A percentile compares a stretch with the other conserved stretches of the same genome.
Conservation (phyloP, 177 flowering plant genomes). For the Vitis hybrid region DNA sequence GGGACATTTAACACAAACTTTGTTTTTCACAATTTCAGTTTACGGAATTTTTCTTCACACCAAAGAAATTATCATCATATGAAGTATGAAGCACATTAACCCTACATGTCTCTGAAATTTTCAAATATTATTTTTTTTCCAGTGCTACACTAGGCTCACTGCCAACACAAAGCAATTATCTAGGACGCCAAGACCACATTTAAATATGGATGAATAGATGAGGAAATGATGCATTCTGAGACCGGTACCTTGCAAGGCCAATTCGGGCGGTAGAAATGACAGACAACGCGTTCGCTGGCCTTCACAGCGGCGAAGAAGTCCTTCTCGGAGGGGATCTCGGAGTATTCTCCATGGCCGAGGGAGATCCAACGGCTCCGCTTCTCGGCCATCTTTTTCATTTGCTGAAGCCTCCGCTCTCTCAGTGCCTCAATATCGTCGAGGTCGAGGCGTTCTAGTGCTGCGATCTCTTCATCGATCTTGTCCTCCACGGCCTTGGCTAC, state of each 20-base stretch:
- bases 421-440: constrained; percentile 77
- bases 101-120: too few species aligned
- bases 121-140: too few species aligned
- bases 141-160: too few species aligned
- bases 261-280: constrained; percentile 96
- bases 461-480: constrained; percentile 84
- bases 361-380: constrained; percentile 85
- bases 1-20: too few species aligned
- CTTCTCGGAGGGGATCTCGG: constrained; percentile 84
- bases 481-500: constrained; percentile 94
- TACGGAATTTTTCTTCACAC: too few species aligned
- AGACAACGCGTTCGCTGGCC: constrained; percentile 97
- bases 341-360: constrained; percentile 91
- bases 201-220: too few species aligned
- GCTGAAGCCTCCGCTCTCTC: constrained; percentile 81
- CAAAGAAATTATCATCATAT: too few species aligned
- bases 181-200: too few species aligned
- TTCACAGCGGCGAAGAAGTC: constrained; percentile 89
- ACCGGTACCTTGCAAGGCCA: constrained; percentile 95
- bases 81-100: too few species aligned
- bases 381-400: constrained; percentile 98
- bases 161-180: too few species aligned
- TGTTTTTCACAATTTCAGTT: too few species aligned
- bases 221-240: too few species aligned
- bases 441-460: constrained; percentile 77